phyloP scores from a whole-genome alignment of 2,329 filamentous ascomycete genomes.

The Trichoderma koningiopsis region DNA sequence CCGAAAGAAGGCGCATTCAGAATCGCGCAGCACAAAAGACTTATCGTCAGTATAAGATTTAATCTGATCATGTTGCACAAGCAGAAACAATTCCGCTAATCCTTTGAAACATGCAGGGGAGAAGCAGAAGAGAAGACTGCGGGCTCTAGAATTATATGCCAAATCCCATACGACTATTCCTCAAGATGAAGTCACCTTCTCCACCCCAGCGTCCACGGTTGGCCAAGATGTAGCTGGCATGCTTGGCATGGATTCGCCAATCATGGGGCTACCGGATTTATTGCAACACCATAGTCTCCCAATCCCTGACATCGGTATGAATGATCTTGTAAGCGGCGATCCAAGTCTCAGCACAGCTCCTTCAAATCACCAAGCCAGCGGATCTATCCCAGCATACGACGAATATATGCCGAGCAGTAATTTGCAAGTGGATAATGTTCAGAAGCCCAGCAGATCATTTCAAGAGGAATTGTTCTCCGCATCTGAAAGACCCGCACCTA shows the following conservation, averaged over 20 bases:
- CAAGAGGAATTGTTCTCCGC: background rate
- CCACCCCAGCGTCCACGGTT: background rate
- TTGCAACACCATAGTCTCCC: slow-evolving; percentile 6
- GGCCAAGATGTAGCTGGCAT: slow-evolving; percentile 3
- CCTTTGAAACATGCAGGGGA: slow-evolving; percentile 30
- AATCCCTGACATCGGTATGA: background rate
- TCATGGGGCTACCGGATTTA: slow-evolving; percentile 4
- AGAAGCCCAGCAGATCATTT: background rate
- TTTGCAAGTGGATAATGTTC: background rate
- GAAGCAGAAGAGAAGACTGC: slow-evolving; percentile 34
- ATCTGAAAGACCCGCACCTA: background rate
- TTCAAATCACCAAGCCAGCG: background rate
- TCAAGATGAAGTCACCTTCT: background rate
- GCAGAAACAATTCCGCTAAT: background rate
- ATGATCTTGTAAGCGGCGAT: background rate
- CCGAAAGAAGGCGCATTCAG: slow-evolving; percentile 34
- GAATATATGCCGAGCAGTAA: background rate
- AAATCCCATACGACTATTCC: background rate
- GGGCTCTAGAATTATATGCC: slow-evolving; percentile 32
- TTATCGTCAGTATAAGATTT: slow-evolving; percentile 41
- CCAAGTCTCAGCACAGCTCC: background rate
- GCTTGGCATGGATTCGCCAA: background rate
- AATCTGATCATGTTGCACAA: background rate
- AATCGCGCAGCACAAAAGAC: slow-evolving; percentile 54
- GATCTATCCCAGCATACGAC: background rate